Conservation (phyloP, 176 grass and related monocot genomes). For the Oryza meridionalis region DNA sequence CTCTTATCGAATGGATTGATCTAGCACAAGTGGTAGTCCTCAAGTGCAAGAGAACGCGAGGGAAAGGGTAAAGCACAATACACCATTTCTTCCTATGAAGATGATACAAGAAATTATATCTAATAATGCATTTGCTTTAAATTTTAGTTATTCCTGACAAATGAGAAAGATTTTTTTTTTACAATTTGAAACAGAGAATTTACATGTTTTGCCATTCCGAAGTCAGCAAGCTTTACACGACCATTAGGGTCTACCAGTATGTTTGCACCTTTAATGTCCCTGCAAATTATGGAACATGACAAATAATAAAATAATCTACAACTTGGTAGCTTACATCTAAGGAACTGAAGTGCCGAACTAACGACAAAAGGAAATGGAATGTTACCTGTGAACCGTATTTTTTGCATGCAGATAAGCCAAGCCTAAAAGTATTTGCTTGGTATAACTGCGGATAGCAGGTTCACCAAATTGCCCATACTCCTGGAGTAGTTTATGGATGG, state of each 20-base stretch:
- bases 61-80: slow-evolving; percentile 11
- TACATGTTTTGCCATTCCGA: slow-evolving; percentile 99
- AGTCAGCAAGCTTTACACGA: slow-evolving; percentile 95
- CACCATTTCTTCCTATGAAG: slow-evolving; percentile 5
- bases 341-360: background rate
- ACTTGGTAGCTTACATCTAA: slow-evolving; percentile 13
- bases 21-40: background rate
- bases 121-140: slow-evolving; percentile 25
- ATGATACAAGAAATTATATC: slow-evolving; percentile 18
- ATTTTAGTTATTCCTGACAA: slow-evolving; percentile 38
- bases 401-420: slow-evolving; percentile 95
- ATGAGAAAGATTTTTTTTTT: background rate
- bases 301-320: slow-evolving; percentile 38
- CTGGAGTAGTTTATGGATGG: slow-evolving; percentile 97
- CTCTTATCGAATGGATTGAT: slow-evolving; percentile 17
- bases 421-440: slow-evolving; percentile 96
- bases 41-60: background rate
- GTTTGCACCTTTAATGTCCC: slow-evolving; percentile 99
- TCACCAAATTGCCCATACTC: slow-evolving; percentile 96
- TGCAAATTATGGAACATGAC: slow-evolving; percentile 49
- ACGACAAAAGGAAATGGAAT: slow-evolving; percentile 27
- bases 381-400: slow-evolving; percentile 95
- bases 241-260: slow-evolving; percentile 98
- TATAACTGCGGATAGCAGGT: slow-evolving; percentile 93
- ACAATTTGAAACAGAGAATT: slow-evolving; percentile 27